These are phyloP conservation scores for Mycena chlorophos DNA, from an alignment of 768 basidiomycete genomes.

Conservation along the genomic window DNA sequence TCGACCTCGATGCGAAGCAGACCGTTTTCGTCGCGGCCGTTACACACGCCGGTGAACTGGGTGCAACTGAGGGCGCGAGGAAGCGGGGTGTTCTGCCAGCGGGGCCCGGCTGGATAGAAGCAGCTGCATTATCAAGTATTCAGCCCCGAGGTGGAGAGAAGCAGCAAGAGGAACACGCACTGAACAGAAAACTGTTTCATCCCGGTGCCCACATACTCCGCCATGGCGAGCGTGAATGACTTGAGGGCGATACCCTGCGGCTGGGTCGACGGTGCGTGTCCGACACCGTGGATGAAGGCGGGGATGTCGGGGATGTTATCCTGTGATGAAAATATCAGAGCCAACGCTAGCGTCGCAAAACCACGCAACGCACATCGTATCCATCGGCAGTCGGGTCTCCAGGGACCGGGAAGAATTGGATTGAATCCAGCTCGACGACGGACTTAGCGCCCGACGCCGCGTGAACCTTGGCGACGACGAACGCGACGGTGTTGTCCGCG, in stretches of 20 bases:
- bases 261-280: neutral
- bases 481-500: neutral
- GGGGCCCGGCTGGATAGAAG: neutral
- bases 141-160: neutral
- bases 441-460: neutral
- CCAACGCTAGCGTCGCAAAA: neutral
- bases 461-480: neutral
- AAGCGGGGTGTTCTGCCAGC: slow-evolving; percentile 5
- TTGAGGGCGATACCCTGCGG: neutral
- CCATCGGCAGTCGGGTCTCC: neutral
- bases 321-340: neutral
- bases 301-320: neutral
- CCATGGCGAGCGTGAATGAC: neutral
- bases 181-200: neutral
- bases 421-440: neutral
- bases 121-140: neutral
- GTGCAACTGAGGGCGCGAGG: slow-evolving; percentile 1
- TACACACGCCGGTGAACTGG: slow-evolving; percentile 4
- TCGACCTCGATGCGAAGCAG: slow-evolving; percentile 1
- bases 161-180: neutral
- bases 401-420: neutral
- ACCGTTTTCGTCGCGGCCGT: neutral
- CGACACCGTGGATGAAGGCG: neutral
- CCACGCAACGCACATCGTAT: neutral
- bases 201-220: neutral